Conservation (phyloP, 306 rosid species). For the Urtica urens region DNA sequence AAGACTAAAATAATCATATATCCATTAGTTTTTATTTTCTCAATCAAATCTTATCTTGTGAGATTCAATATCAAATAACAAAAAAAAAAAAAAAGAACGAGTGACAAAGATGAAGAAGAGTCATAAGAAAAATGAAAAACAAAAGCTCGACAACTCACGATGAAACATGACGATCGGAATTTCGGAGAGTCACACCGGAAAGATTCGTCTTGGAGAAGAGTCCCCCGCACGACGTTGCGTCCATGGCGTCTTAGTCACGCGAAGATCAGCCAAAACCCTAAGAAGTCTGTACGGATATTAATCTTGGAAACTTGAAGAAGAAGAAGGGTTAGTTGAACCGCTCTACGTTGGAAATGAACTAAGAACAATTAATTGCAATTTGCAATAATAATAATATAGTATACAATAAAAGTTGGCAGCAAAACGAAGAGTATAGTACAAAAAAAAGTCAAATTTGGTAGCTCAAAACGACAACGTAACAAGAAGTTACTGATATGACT, state of each 20-base stretch:
- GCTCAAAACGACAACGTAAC: no score
- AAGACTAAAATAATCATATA: neutral
- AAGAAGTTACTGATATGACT: no score
- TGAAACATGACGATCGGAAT: conserved; percentile 21
- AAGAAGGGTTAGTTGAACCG: neutral
- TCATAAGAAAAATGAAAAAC: no score
- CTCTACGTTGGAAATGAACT: no score
- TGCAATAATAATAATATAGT: no score
- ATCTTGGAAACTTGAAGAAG: neutral
- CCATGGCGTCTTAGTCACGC: conserved; percentile 24
- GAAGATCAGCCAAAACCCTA: conserved; percentile 2
- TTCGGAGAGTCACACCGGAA: conserved; percentile 12
- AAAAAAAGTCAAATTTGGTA: neutral
- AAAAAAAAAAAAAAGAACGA: neutral
- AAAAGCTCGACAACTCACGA: conserved; percentile 25
- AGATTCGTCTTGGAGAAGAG: conserved; percentile 17
- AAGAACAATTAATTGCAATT: no score
- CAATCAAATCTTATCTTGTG: neutral
- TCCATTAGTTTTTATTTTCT: no score
- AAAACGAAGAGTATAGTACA: no score
- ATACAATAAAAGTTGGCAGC: no score
- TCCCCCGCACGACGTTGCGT: conserved; percentile 23
- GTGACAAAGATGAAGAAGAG: neutral
- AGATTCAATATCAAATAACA: neutral
- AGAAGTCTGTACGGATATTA: neutral